These are phyloP conservation scores for Pseudocercospora pini-densiflorae DNA, from an alignment of 2,329 filamentous ascomycete species.

Conservation along the genomic window DNA sequence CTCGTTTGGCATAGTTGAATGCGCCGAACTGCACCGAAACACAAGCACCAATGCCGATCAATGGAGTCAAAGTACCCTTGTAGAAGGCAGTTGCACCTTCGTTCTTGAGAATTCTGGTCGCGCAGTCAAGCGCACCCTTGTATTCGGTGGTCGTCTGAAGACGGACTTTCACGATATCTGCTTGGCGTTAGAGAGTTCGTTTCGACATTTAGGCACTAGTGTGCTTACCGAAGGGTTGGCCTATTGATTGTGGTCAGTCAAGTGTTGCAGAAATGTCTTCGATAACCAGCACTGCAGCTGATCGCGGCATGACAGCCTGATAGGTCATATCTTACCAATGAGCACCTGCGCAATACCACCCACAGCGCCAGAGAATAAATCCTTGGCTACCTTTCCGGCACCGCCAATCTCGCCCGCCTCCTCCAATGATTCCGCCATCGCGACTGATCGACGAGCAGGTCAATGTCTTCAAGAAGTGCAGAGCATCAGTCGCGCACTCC, in stretches of 20 bases:
- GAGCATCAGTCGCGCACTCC: neutral
- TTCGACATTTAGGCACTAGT: neutral
- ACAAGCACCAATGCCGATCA: slow-evolving; percentile 95
- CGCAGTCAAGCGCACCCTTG: slow-evolving; percentile 77
- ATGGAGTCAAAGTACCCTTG: slow-evolving; percentile 93
- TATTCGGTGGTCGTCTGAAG: slow-evolving; percentile 88
- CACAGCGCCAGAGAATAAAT: slow-evolving; percentile 86
- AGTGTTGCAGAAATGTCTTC: slow-evolving; percentile 28
- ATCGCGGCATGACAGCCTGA: neutral
- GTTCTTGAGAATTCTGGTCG: slow-evolving; percentile 79
- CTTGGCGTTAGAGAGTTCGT: slow-evolving; percentile 1
- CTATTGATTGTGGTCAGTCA: slow-evolving; percentile 41
- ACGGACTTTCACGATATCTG: slow-evolving; percentile 96
- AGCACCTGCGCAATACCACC: slow-evolving; percentile 94
- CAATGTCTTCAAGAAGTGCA: neutral
- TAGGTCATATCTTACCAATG: slow-evolving; percentile 66
- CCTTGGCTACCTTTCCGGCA: slow-evolving; percentile 69
- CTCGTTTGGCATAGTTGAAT: slow-evolving; percentile 89
- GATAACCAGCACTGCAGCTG: too few relatives aligned
- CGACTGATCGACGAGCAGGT: neutral
- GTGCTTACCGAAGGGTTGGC: slow-evolving; percentile 67
- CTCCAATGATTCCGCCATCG: slow-evolving; percentile 43
- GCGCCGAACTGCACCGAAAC: slow-evolving; percentile 96
- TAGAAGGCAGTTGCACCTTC: slow-evolving; percentile 95
- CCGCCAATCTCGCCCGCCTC: slow-evolving; percentile 47